Conservation (phyloP, 495 filamentous ascomycete species). For the Schizothecium vesticola region DNA sequence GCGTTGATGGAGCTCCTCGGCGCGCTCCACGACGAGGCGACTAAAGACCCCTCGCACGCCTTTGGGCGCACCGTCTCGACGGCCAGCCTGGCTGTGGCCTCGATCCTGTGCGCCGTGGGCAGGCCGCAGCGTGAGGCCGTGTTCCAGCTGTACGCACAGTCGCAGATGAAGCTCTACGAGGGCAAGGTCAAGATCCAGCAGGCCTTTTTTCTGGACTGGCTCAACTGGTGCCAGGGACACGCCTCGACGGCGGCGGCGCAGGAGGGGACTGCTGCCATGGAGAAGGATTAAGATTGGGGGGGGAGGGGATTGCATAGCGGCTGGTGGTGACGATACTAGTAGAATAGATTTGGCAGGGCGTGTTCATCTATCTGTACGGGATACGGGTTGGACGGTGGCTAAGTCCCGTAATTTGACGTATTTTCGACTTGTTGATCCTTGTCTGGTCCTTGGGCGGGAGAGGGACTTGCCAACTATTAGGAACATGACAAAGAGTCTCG, state of each 20-base stretch:
- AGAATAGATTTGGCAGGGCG: neutral
- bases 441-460: neutral
- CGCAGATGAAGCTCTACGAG: conserved; percentile 39
- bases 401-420: neutral
- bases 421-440: neutral
- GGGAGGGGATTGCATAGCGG: neutral
- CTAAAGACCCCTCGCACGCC: conserved; percentile 48
- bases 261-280: conserved; percentile 3
- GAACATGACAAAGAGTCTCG: neutral
- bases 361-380: neutral
- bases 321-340: neutral
- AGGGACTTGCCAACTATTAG: neutral
- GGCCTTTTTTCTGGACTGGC: conserved; percentile 48
- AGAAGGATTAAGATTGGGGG: conserved; percentile 7
- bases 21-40: conserved; percentile 67
- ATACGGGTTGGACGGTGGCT: neutral
- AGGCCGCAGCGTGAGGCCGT: conserved; percentile 27
- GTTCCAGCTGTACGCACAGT: conserved; percentile 38
- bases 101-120: conserved; percentile 32
- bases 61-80: conserved; percentile 46
- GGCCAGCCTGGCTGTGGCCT: conserved; percentile 45
- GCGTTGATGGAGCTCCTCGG: conserved; percentile 53
- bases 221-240: conserved; percentile 55
- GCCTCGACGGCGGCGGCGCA: conserved; percentile 20
- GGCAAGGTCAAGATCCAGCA: conserved; percentile 44